Base-by-base conservation (phyloP, 75 land plant genomes). In the Pinus taeda region DNA sequence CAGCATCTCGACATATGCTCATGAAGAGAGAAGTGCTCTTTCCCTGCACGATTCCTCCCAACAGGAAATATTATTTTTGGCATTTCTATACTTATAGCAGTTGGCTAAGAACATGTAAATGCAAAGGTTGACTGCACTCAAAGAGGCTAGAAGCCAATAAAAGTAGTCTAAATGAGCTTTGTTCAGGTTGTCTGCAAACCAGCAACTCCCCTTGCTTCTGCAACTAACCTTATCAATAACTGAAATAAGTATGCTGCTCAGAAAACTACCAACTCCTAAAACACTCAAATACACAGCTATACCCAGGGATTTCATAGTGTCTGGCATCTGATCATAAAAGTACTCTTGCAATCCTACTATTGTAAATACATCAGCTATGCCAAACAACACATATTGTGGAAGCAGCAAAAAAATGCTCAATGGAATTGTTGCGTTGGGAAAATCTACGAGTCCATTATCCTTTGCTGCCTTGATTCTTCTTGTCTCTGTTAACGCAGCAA, bases 261-360 rank as follows among this genome's bases (percentile, higher is more conserved):
- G 4, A 70, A 94, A 90, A 75, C 93, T 91, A 5, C 98, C 98
- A 33, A 91, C 89, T 0, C 95, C 95, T 36, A 93, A 86, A 6
- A 93, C 91, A 62, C 92, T 93, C 20, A 90, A 78, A 72, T 88
- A 91, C 6, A 97, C 73, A 1, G 91, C 95, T 39, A 39, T 88
- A 4, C 93, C 99, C 59, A 92, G 80, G 26, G 91, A 92, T 61
- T 91, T 86, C 93, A 96, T 92, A 37, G 84, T 85, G 4, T 78
- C 77, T 22, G 96, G 99, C 53, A 93, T 95, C 76, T 92, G 93
- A 29, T 81, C 71, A 77, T 92, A 96, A 74, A 94, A 93, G 76
- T 90, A 94, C 79, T 96, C 98, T 79, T 91, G 91, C 86, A 93
- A 88, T 12, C 99, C 99, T 30, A 94, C 90, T n/a, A 89, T 85